Percentiles rank a stretch among this genome's conserved stretches.
These are phyloP conservation scores for Neohortaea acidophila DNA, from an alignment of 495 filamentous ascomycete species.

Conservation along the genomic window DNA sequence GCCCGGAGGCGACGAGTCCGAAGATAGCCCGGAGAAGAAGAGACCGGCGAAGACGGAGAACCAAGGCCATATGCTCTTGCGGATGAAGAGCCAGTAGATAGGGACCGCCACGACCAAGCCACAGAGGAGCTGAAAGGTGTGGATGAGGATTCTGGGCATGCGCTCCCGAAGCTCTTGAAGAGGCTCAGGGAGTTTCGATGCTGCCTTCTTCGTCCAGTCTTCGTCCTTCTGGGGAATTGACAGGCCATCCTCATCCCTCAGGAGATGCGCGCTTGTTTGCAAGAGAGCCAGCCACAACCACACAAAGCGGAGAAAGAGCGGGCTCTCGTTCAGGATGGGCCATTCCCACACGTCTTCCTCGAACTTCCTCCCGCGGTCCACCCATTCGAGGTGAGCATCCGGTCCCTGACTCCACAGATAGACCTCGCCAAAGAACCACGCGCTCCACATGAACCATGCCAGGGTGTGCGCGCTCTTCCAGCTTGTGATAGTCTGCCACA, in stretches of 20 bases:
- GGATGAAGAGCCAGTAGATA: constrained; percentile 50
- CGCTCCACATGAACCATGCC: constrained; percentile 44
- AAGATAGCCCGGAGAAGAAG: background rate
- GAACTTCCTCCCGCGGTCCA: constrained; percentile 44
- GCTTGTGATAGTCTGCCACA: constrained; percentile 31
- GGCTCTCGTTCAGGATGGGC: constrained; percentile 69
- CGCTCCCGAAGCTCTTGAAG: background rate
- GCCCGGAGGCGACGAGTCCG: constrained; percentile 33
- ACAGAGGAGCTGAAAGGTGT: background rate
- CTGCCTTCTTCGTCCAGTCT: constrained; percentile 16
- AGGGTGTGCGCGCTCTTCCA: constrained; percentile 33
- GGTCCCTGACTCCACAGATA: constrained; percentile 63
- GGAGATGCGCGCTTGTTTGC: constrained; percentile 57
- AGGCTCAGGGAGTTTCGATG: background rate
- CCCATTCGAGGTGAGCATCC: constrained; percentile 51
- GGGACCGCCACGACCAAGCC: constrained; percentile 23
- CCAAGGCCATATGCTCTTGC: constrained; percentile 48
- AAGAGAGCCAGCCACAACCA: constrained; percentile 50
- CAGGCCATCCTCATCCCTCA: constrained; percentile 58
- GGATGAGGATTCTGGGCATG: background rate
- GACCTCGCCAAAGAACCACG: constrained; percentile 64
- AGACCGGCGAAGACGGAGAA: constrained; percentile 18
- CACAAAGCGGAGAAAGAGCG: constrained; percentile 62
- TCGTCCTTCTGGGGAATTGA: constrained; percentile 35
- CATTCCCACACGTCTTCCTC: constrained; percentile 51